Evolutionary conservation across 352 stramenopile species (phyloP), one percentile per base, ranked within the genome.

Genomic region (Thraustotheca clavata): DNA sequence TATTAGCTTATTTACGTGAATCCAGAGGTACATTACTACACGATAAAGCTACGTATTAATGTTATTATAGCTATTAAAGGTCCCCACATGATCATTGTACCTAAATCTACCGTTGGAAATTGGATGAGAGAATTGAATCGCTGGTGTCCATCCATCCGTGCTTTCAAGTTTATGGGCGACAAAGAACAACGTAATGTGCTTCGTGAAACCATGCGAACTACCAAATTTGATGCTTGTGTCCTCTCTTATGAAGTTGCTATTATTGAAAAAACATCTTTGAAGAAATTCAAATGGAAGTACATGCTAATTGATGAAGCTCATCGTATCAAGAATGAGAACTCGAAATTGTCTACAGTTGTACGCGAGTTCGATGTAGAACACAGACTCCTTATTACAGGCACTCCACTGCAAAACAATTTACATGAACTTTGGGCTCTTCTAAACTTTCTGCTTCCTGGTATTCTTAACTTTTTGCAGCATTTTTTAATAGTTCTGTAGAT

Each of bases 371-470:
- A 97, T 35, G 80, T 99, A 24, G 96, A 95, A 63, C 97, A 99
- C 69, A 96, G 89, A 12, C 76, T 97, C 66, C 72, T 97, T 26
- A 96, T 97, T 71, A 99, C 96, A 0, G 97, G 97, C 60, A 99
- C 97, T 27, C 97, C 97, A 35, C 73, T 99, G 40, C 96, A 99
- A 76, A 99, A 99, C 79, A 99, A 99, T 71, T 79, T 99, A 48
- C 96, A 98, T 70, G 97, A 99, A 77, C 80, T 99, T 3, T 99
- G 97, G 97, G 97, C 97, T 20, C 73, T 99, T 65, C 79, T 99
- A n/a, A 99, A 99, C 79, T 99, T 99, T 74, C 79, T 99, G 38
- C 83, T 99, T 52, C 87, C 80, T 0, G 77, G 79, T 46, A 76
- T 91, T 33, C 43, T 4, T 11, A 4, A 22, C 32, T 40, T 22